These are phyloP conservation scores for Otatea glauca DNA, from an alignment of 176 grass and related monocot genomes.

Conservation along the genomic window DNA sequence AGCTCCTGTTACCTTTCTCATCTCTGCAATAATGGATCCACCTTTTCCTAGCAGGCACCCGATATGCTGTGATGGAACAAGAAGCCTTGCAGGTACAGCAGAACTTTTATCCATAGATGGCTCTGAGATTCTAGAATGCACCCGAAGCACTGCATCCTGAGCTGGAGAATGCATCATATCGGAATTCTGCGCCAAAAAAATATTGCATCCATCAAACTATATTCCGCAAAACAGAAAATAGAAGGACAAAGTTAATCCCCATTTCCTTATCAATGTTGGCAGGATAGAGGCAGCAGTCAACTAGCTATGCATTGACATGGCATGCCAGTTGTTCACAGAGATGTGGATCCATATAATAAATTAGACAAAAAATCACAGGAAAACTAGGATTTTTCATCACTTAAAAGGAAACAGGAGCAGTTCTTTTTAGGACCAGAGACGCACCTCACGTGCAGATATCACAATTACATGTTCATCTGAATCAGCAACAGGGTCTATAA, in stretches of 20 bases:
- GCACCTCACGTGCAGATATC: slow-evolving; percentile 73
- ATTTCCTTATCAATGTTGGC: background rate
- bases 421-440: slow-evolving; percentile 31
- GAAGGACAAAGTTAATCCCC: slow-evolving; percentile 14
- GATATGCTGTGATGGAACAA: slow-evolving; percentile 79
- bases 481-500: slow-evolving; percentile 65
- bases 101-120: slow-evolving; percentile 65
- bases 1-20: slow-evolving; percentile 77
- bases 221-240: slow-evolving; percentile 13
- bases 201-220: slow-evolving; percentile 32
- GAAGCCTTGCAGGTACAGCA: slow-evolving; percentile 69
- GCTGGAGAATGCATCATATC: slow-evolving; percentile 79
- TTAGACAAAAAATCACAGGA: background rate
- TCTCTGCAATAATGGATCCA: slow-evolving; percentile 78
- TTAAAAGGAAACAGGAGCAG: slow-evolving; percentile 26
- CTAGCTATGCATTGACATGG: slow-evolving; percentile 1
- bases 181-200: slow-evolving; percentile 66
- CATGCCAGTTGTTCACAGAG: slow-evolving; percentile 20
- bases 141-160: slow-evolving; percentile 68
- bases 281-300: background rate
- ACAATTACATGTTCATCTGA: slow-evolving; percentile 62
- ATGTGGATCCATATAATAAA: background rate
- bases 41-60: slow-evolving; percentile 79
- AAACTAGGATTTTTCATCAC: slow-evolving; percentile 27
- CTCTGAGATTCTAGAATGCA: slow-evolving; percentile 74